These are phyloP conservation scores for Jamesozyma hellenica DNA, from an alignment of 805 yeast species.

Conservation along the genomic window DNA sequence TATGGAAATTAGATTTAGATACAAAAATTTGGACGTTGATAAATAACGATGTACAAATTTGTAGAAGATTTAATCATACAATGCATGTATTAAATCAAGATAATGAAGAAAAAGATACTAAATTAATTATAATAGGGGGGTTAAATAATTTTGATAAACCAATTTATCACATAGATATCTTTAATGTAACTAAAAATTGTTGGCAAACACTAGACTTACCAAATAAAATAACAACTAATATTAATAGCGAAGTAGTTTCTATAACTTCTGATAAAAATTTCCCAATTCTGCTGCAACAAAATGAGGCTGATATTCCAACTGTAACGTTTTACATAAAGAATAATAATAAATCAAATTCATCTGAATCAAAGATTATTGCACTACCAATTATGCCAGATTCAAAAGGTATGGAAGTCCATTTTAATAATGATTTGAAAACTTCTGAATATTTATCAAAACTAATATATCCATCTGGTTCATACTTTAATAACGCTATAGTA, in stretches of 20 bases:
- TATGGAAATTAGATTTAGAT: constrained; percentile 56
- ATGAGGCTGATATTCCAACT: constrained; percentile 20
- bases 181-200: constrained; percentile 19
- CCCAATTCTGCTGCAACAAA: constrained; percentile 20
- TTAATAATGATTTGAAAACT: constrained; percentile 11
- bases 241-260: constrained; percentile 14
- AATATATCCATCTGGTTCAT: constrained; percentile 48
- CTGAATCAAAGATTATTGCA: constrained; percentile 25
- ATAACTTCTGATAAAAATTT: constrained; percentile 14
- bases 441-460: constrained; percentile 30
- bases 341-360: neutral
- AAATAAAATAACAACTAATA: constrained; percentile 14
- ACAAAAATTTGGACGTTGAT: constrained; percentile 45
- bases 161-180: constrained; percentile 23
- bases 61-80: constrained; percentile 44
- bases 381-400: constrained; percentile 28
- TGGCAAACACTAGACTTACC: constrained; percentile 21
- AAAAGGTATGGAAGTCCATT: constrained; percentile 25
- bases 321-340: constrained; percentile 12
- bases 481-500: constrained; percentile 57
- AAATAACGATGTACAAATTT: constrained; percentile 30
- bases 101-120: constrained; percentile 25
- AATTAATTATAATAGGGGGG: constrained; percentile 28
- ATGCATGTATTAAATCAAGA: constrained; percentile 30
- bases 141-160: constrained; percentile 26